phyloP scores from a whole-genome alignment of 305 asterid species.

The Fraxinus angustifolia region DNA sequence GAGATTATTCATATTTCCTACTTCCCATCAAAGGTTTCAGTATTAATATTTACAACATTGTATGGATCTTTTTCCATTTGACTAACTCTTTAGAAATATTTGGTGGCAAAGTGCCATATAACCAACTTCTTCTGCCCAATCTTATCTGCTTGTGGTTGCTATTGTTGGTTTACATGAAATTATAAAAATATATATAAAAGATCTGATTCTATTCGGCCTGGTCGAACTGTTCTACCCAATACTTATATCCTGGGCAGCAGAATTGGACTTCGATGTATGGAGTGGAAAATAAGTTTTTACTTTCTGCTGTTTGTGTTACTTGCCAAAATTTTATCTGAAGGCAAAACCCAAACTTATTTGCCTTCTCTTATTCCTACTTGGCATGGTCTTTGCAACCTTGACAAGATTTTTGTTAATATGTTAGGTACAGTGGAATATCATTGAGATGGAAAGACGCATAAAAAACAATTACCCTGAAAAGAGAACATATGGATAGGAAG shows the following conservation, averaged over 20 bases:
- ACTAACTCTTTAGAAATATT: neutral
- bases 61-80: neutral
- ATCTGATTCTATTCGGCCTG: neutral
- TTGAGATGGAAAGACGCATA: conserved; percentile 36
- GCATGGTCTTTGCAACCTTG: conserved; percentile 16
- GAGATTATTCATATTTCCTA: neutral
- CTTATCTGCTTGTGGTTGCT: neutral
- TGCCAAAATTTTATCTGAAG: neutral
- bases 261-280: neutral
- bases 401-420: conserved; percentile 20
- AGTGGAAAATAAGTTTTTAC: conserved; percentile 7
- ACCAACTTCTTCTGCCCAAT: conserved; percentile 5
- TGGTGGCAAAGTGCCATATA: neutral
- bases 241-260: neutral
- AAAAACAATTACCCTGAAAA: conserved; percentile 22
- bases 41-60: neutral
- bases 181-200: neutral
- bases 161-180: neutral
- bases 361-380: conserved; percentile 20
- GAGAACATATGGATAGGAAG: conserved; percentile 32
- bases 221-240: neutral
- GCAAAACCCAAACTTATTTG: neutral
- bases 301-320: conserved; percentile 7
- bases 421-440: conserved; percentile 39
- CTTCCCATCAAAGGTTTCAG: neutral